Percentiles rank a stretch among this genome's conserved stretches.
Conservation (phyloP, 148 eudicot species). For the Rhododendron vialii region DNA sequence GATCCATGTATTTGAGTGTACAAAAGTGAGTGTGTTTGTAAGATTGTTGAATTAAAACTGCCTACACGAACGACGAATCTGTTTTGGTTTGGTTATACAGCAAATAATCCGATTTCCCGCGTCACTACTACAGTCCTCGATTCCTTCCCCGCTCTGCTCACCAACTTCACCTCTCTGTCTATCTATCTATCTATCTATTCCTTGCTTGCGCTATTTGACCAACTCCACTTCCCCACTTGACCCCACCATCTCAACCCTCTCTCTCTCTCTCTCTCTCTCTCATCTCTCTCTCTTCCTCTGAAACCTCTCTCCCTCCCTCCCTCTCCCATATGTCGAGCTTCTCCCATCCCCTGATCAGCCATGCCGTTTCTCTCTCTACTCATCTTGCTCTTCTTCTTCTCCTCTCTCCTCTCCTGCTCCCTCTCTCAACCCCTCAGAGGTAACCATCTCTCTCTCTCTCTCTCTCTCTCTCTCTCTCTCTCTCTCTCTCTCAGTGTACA, state of each 20-base stretch:
- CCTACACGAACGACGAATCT: no score
- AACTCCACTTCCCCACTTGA: conserved; percentile 16
- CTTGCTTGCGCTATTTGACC: conserved; percentile 28
- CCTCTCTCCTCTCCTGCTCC: conserved; percentile 14
- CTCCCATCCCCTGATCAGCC: conserved; percentile 7
- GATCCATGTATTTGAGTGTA: no score
- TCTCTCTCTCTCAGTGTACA: neutral
- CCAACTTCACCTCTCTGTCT: conserved; percentile 21
- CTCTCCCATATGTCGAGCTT: neutral
- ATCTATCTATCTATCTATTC: conserved; percentile 25
- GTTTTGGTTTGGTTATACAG: no score
- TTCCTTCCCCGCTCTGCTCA: conserved; percentile 11
- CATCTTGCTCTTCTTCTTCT: conserved; percentile 20
- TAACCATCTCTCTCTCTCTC: conserved; percentile 12
- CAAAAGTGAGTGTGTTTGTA: no score
- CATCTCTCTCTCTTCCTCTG: conserved; percentile 11
- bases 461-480: neutral
- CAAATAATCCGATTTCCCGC: conserved; percentile 13
- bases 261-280: neutral
- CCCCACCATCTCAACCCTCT: neutral
- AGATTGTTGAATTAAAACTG: no score
- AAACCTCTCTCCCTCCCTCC: neutral
- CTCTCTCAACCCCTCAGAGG: conserved; percentile 55
- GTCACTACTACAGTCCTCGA: neutral
- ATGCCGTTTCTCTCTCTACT: conserved; percentile 26